Percentiles rank a stretch among this genome's conserved stretches.
phyloP scores from a whole-genome alignment of 768 basidiomycete genomes.

The Tulasnella sp. region DNA sequence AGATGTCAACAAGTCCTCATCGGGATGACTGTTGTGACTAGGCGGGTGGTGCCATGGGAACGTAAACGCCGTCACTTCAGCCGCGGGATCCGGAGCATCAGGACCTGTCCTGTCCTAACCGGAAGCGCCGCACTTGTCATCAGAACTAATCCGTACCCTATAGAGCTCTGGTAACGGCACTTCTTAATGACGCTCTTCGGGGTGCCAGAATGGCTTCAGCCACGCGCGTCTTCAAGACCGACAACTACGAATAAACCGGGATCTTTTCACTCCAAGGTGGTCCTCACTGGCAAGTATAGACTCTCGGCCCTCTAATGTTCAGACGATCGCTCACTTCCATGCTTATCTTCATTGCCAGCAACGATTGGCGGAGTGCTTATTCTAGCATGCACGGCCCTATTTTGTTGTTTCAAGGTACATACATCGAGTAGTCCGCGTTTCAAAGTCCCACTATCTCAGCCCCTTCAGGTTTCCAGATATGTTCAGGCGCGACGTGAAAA shows the following conservation, averaged over 20 bases:
- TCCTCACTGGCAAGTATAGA: background rate
- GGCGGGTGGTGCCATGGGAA: background rate
- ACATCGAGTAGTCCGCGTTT: background rate
- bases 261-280: conserved; percentile 6
- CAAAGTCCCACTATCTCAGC: background rate
- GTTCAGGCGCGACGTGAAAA: background rate
- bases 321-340: background rate
- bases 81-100: no score
- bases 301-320: background rate
- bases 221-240: background rate
- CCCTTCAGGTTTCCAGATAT: conserved; percentile 1
- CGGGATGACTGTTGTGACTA: background rate
- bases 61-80: background rate
- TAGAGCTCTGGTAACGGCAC: background rate
- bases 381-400: background rate
- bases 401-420: conserved; percentile 5
- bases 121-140: no score
- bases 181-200: background rate
- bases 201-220: background rate
- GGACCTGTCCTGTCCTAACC: no score
- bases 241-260: background rate
- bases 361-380: conserved; percentile 9
- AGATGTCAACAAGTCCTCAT: no score
- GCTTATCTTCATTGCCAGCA: background rate
- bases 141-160: background rate